Conservation (phyloP, 2,329 filamentous ascomycete species). For the Penicillium sp. region DNA sequence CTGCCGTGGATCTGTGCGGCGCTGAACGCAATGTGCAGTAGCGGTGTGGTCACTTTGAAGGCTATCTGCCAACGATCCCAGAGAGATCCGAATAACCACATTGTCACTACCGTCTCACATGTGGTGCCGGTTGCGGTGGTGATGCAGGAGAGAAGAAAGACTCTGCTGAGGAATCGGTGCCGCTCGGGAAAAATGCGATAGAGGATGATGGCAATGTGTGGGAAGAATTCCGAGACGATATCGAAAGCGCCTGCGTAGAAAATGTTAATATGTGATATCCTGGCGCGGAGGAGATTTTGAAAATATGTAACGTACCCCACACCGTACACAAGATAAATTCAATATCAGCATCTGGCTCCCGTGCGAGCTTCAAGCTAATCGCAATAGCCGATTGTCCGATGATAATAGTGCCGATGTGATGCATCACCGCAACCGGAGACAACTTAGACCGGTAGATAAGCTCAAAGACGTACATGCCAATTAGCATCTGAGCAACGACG, state of each 20-base stretch:
- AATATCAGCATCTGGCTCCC: slow-evolving; percentile 36
- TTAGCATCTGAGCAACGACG: slow-evolving; percentile 44
- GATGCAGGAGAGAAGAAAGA: slow-evolving; percentile 42
- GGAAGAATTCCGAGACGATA: slow-evolving; percentile 50
- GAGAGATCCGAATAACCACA: slow-evolving; percentile 47
- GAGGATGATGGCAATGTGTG: slow-evolving; percentile 49
- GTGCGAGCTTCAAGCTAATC: slow-evolving; percentile 32
- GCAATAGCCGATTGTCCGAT: slow-evolving; percentile 48
- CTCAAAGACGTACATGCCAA: slow-evolving; percentile 52
- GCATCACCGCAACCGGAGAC: slow-evolving; percentile 44
- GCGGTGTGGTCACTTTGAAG: slow-evolving; percentile 48
- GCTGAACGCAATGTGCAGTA: slow-evolving; percentile 47
- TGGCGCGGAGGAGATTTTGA: not conserved
- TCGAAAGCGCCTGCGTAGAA: slow-evolving; percentile 46
- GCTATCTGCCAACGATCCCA: slow-evolving; percentile 47
- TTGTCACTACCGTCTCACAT: slow-evolving; percentile 46
- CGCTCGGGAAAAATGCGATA: slow-evolving; percentile 44
- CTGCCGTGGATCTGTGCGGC: slow-evolving; percentile 48
- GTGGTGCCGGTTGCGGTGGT: slow-evolving; percentile 43
- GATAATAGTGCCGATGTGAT: slow-evolving; percentile 45
- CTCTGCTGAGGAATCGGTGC: slow-evolving; percentile 41
- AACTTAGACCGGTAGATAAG: slow-evolving; percentile 46
- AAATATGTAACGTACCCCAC: slow-evolving; percentile 38
- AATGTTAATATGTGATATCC: not conserved
- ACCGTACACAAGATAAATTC: slow-evolving; percentile 43